Evolutionary conservation across 2,329 filamentous ascomycete genomes (phyloP).

Genomic region (Pseudogymnoascus sp.): DNA sequence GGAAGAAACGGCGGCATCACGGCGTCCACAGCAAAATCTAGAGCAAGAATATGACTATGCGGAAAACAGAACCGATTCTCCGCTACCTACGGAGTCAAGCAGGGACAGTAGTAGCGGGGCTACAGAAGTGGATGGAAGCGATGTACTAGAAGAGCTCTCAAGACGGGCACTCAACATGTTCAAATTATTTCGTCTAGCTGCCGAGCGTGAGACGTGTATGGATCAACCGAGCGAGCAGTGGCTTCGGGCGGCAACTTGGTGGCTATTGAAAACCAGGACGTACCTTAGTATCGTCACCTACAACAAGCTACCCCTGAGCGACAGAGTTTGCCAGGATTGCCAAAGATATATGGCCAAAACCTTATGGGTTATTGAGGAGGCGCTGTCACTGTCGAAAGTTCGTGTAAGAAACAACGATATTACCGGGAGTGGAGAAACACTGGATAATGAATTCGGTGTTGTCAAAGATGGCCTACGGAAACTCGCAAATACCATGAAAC

Average conservation of each 20-base stretch:
- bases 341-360: constrained; percentile 80
- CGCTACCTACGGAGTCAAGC: not conserved
- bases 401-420: not conserved
- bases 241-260: constrained; percentile 71
- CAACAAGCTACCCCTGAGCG: constrained; percentile 45
- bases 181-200: constrained; percentile 68
- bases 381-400: constrained; percentile 23
- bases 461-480: constrained; percentile 47
- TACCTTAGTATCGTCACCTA: constrained; percentile 61
- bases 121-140: constrained; percentile 33
- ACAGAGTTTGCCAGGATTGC: constrained; percentile 58
- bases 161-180: constrained; percentile 64
- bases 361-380: constrained; percentile 65
- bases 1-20: not conserved
- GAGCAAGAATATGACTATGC: not conserved
- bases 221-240: constrained; percentile 57
- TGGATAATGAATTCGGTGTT: constrained; percentile 38
- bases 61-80: not conserved
- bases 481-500: constrained; percentile 72
- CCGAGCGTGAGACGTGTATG: constrained; percentile 63
- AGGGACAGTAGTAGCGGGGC: not conserved
- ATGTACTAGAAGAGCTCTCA: constrained; percentile 63
- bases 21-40: not conserved
- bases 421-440: constrained; percentile 27
- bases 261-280: constrained; percentile 76